phyloP scores from a whole-genome alignment of 2,329 filamentous ascomycete genomes.

The Talaromyces sp. region DNA sequence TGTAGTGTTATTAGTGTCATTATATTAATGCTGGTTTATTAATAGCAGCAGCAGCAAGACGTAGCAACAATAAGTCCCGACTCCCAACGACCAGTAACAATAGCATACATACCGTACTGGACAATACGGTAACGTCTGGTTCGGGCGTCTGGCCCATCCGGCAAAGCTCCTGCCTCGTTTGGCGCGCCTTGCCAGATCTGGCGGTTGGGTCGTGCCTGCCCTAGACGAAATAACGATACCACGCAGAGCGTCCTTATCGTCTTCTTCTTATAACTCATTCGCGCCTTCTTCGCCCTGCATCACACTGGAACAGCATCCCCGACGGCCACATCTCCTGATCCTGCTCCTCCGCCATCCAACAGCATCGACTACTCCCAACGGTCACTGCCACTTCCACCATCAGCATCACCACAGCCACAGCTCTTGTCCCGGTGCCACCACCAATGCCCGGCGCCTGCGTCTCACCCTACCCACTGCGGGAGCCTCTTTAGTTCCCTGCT shows the following conservation, averaged over 20 bases:
- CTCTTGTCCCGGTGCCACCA: background rate
- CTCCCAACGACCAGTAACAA: no score
- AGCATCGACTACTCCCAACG: background rate
- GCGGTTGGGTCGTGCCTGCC: background rate
- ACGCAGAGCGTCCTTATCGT: background rate
- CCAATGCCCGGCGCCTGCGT: constrained; percentile 9
- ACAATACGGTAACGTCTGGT: background rate
- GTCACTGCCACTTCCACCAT: background rate
- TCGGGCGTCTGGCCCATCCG: background rate
- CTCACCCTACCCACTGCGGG: constrained; percentile 11
- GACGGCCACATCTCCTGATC: background rate
- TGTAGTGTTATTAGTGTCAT: background rate
- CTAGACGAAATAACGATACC: background rate
- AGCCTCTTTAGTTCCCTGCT: constrained; percentile 8
- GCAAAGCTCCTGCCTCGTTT: background rate
- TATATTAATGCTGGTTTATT: background rate
- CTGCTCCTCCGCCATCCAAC: background rate
- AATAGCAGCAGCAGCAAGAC: background rate
- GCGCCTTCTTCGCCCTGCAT: background rate
- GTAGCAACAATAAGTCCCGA: no score
- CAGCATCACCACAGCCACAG: background rate
- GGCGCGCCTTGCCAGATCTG: background rate
- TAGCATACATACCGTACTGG: no score
- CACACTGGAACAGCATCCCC: constrained; percentile 10
- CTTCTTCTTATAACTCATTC: background rate